Conservation (phyloP, 768 basidiomycete species). For the Rossbeevera mucosa region DNA sequence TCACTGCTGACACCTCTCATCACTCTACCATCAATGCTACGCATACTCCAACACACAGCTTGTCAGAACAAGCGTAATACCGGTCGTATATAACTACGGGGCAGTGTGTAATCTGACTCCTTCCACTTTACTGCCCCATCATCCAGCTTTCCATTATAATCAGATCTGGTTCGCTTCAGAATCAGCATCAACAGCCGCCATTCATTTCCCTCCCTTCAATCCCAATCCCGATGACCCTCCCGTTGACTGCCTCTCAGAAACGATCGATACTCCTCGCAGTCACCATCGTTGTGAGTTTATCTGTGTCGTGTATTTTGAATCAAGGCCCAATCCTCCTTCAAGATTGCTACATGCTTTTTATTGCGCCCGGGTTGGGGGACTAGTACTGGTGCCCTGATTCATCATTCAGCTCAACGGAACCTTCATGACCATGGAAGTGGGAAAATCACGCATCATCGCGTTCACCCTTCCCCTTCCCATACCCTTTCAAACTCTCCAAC, state of each 20-base stretch:
- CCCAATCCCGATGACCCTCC: constrained; percentile 16
- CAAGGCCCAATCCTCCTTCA: not conserved
- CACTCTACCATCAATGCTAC: not conserved
- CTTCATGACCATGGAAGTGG: constrained; percentile 1
- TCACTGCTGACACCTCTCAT: not conserved
- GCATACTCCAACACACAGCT: not conserved
- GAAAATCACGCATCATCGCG: not conserved
- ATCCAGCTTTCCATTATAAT: constrained; percentile 3
- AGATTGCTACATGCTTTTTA: constrained; percentile 23
- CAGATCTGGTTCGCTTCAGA: not conserved
- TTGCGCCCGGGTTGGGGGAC: constrained; percentile 10
- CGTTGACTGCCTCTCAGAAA: constrained; percentile 28
- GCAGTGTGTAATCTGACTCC: not conserved
- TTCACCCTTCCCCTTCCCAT: not conserved
- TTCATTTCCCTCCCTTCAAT: not conserved
- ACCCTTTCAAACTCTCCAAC: not conserved
- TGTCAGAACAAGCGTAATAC: not conserved
- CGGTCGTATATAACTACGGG: not conserved
- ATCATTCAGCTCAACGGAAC: constrained; percentile 1
- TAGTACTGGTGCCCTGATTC: constrained; percentile 1
- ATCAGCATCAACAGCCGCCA: not conserved
- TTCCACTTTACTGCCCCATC: not conserved
- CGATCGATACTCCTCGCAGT: constrained; percentile 26
- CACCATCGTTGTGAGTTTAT: constrained; percentile 21
- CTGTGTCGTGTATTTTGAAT: too few species aligned